phyloP scores from a whole-genome alignment of 495 filamentous ascomycete genomes.

The Xylaria curta region DNA sequence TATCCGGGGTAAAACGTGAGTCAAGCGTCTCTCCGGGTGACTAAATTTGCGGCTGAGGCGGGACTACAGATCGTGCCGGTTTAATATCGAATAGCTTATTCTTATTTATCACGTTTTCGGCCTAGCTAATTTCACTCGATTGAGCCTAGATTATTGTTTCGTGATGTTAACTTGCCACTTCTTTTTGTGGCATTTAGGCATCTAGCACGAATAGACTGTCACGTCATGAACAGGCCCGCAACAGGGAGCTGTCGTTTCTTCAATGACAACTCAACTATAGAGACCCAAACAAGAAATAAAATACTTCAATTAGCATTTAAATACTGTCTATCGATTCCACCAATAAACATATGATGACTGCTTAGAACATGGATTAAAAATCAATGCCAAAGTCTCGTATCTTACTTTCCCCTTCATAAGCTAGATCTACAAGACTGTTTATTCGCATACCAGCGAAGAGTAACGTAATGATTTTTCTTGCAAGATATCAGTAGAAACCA shows the following conservation, averaged over 20 bases:
- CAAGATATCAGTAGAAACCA: too few relatives aligned
- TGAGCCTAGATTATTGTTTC: background rate
- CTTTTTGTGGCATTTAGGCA: background rate
- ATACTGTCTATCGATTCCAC: background rate
- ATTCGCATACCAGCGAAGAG: too few relatives aligned
- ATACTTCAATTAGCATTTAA: background rate
- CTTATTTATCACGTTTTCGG: background rate
- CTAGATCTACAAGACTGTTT: background rate
- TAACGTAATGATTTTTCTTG: too few relatives aligned
- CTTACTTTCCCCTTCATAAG: background rate
- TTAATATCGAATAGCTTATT: background rate
- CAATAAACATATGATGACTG: background rate
- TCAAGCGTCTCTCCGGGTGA: too few relatives aligned
- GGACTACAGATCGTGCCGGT: background rate
- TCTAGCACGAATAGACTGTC: background rate
- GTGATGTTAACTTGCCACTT: background rate
- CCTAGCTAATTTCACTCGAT: background rate
- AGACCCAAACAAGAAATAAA: background rate
- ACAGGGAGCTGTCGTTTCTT: background rate
- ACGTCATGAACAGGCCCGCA: background rate
- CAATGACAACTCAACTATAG: background rate
- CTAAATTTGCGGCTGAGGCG: constrained; percentile 1
- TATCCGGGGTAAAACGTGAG: too few relatives aligned
- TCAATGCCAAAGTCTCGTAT: background rate
- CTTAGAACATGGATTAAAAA: background rate